Evolutionary conservation across 2,329 filamentous ascomycete genomes (phyloP), one percentile per base, ranked within the genome.

Genomic region (Xylaria sp.): DNA sequence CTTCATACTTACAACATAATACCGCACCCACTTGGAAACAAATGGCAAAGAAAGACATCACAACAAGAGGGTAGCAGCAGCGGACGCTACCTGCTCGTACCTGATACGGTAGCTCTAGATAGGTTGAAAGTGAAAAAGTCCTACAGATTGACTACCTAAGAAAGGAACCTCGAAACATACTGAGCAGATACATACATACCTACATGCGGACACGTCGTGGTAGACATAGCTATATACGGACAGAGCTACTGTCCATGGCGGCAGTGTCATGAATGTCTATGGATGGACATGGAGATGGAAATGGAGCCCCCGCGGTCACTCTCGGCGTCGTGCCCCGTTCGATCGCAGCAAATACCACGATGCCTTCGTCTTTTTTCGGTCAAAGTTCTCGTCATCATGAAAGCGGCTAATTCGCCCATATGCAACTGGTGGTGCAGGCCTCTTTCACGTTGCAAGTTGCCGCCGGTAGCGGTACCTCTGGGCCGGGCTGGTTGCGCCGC

Each of bases 381-480:
- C 53, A 69, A 61, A 63, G 64, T 61, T 66, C 70, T 70, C 68
- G 69, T 70, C 67, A 67, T 71, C 64, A 69, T 71, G 69, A 70
- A 68, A 66, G 69, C 68, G 68, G 63, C 62, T 61, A 65, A 65
- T 67, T 65, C 59, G 53, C 67, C 70, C 70, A 71, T 68, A 71
- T 73, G 71, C 71, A 71, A 70, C 68, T 63, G 66, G 63, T 67
- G 63, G 70, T 69, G 61, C 68, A 67, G 68, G 69, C 61, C 62
- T 66, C n/a, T 65, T 50, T 61, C 63, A 58, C 65, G 61, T 65
- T 33, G 56, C 51, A 71, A 65, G 66, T 71, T 60, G 68, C 61
- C 63, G 63, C 61, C 66, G 65, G 72, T 74, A 74, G 69, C 66
- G 59, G 66, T 73, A 74, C 71, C 69, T 71, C 66, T 51, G 53